Base-by-base conservation (phyloP, 2,329 filamentous ascomycete genomes). In the Cercospora brassicicola region DNA sequence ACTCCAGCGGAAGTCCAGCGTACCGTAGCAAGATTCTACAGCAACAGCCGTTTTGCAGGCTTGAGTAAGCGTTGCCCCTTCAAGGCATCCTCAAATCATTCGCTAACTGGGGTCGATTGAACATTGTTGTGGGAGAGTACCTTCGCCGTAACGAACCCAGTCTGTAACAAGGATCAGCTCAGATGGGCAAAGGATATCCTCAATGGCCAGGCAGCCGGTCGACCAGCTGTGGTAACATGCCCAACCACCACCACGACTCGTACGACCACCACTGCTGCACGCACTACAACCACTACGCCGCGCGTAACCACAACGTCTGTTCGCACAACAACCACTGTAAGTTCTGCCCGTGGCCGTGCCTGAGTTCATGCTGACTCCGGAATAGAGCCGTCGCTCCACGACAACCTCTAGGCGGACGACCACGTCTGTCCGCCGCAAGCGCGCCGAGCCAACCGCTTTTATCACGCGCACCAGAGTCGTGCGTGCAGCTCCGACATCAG, bases 11-110 rank as follows among this genome's bases (percentile, higher is more conserved):
- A 87, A 67, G 84, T 82, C 2, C 76, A 82, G 63, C 72, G 74
- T 2, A 71, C 88, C 62, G 76, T 87, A 26, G 71, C 77, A n/a
- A 72, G 77, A 51, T 84, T 82, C 69, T 80, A 80, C 68, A 74
- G 74, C 15, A 74, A 78, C 23, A 65, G 78, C 23, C 78, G 76
- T 1, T 88, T 88, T 70, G 87, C 85, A 48, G 87, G 87, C 78
- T 79, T 87, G 48, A 88, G 36, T 42, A 42, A 42, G 36, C n/a
- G 5, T 3, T 2, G 2, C 2, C 2, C 2, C 15, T 9, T 2
- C 6, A 42, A n/a, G 36, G 36, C 36, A 42, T n/a, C 31, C 31
- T 36, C 30, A 30, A 30, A 30, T 2, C 30, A 30, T 30, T 30
- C 30, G 8, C 30, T 30, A 30, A 30, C 30, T 30, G 30, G 30